Evolutionary conservation across 805 yeast species (phyloP), one percentile per base, ranked within the genome.

Genomic region (Priceomyces castillae): DNA sequence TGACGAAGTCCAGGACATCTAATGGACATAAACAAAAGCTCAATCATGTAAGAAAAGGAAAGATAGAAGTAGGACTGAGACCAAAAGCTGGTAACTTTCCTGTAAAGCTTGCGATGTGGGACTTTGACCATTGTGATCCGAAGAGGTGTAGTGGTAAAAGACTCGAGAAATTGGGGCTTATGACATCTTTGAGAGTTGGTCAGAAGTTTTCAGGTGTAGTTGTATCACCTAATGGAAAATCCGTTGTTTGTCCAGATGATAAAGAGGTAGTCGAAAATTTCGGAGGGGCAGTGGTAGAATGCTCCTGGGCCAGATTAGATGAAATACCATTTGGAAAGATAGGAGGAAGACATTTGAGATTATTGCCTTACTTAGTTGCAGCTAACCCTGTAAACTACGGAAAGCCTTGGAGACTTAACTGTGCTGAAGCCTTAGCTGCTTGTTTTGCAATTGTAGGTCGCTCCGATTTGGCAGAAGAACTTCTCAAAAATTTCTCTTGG

Each of bases 361-460:
- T 94, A 23, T 61, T 94, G 44, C 99, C 99, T 0, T 94, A 92
- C 55, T 69, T 94, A 38, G 90, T 94, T 7, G 98, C 98, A 4
- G 96, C 98, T 0, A 94, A 94, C 60, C 95, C 96, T 23, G 98
- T 95, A 6, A 94, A 94, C 63, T 94, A 94, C 56, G 99, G 99
- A 4, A 77, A 85, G 54, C 97, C 99, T 0, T 90, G 97, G 98
- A 78, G 82, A 54, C 69, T 94, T 44, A 94, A 94, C 64, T 94
- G 99, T 64, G 99, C 89, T 4, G 99, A 94, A 61, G 99, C 99
- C 0, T 68, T 94, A 31, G 99, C 99, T 1, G 98, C 99, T 0
- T 89, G 97, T 57, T 85, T 94, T 58, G 96, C 96, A 1, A 90
- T 94, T 44, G 92, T 90, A 2, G 98, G 97, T 0, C 90, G 81